These are phyloP conservation scores for Excoecaria cochinchinensis DNA, from an alignment of 345 rosid species.

Conservation along the genomic window DNA sequence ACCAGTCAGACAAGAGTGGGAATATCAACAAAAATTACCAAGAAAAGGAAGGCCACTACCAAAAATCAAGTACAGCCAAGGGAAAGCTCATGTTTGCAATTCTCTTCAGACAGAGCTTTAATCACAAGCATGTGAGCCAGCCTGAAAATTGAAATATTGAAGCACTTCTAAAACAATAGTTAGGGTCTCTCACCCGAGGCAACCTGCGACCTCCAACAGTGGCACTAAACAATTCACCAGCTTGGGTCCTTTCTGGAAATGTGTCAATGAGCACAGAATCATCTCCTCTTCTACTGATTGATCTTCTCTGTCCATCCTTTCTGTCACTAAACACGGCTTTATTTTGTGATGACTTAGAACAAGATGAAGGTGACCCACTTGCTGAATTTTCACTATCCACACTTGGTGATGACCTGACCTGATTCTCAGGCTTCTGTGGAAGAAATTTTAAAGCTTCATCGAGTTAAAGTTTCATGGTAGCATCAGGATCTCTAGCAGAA, in stretches of 20 bases:
- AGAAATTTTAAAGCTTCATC: slow-evolving; percentile 9
- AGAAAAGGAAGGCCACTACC: background rate
- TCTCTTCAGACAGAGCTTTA: background rate
- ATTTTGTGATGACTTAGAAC: slow-evolving; percentile 54
- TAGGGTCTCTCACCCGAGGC: slow-evolving; percentile 53
- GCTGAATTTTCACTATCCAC: slow-evolving; percentile 62
- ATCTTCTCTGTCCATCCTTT: slow-evolving; percentile 52
- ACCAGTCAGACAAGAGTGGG: background rate
- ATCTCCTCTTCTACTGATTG: slow-evolving; percentile 51
- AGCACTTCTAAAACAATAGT: slow-evolving; percentile 7
- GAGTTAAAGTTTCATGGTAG: slow-evolving; percentile 4
- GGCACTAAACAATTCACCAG: slow-evolving; percentile 69
- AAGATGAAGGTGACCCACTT: slow-evolving; percentile 64
- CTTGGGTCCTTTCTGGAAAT: slow-evolving; percentile 64
- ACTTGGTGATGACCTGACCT: slow-evolving; percentile 43
- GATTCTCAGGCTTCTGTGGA: slow-evolving; percentile 74
- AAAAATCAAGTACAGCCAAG: background rate
- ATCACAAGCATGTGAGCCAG: background rate
- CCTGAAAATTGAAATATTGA: background rate
- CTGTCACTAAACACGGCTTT: slow-evolving; percentile 35
- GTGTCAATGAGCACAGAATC: slow-evolving; percentile 42
- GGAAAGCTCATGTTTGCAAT: background rate
- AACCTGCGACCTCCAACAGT: slow-evolving; percentile 48
- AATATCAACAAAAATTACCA: background rate
- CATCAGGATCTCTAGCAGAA: background rate